Evolutionary conservation across 1,284 basidiomycete genomes (phyloP).

Genomic region (Thelephora terrestris): DNA sequence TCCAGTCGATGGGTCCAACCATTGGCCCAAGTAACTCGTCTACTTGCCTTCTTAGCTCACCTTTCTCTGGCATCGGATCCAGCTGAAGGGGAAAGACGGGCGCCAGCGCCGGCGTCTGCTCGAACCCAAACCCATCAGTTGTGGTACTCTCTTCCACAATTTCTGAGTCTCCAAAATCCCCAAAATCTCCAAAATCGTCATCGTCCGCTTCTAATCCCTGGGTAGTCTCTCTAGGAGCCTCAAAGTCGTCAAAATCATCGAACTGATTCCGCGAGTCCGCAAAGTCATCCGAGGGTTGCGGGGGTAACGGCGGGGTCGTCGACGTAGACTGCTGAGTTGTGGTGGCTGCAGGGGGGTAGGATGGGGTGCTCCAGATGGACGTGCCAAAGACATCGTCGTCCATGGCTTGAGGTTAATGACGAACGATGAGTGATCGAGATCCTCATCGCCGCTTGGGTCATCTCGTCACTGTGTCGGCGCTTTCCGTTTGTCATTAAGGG

Average conservation of each 20-base stretch:
- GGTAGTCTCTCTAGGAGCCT: constrained; percentile 37
- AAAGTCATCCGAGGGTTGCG: constrained; percentile 21
- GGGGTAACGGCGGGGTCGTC: constrained; percentile 13
- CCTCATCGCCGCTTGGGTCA: not conserved
- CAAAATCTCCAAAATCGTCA: constrained; percentile 81
- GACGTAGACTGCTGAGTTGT: constrained; percentile 14
- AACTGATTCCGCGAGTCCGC: constrained; percentile 34
- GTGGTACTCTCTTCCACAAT: constrained; percentile 18
- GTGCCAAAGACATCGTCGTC: constrained; percentile 67
- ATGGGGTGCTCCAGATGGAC: constrained; percentile 55
- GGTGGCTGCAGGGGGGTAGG: constrained; percentile 21
- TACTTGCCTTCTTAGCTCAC: constrained; percentile 51
- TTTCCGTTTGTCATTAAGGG: no score
- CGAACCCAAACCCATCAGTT: constrained; percentile 27
- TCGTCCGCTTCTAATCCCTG: constrained; percentile 34
- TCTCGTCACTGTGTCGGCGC: not conserved
- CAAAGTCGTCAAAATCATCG: constrained; percentile 62
- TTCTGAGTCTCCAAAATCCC: constrained; percentile 69
- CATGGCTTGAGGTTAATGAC: constrained; percentile 26
- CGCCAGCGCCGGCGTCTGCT: constrained; percentile 30
- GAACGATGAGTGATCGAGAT: not conserved
- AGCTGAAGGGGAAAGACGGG: constrained; percentile 48
- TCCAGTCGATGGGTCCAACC: constrained; percentile 42
- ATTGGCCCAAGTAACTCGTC: constrained; percentile 57
- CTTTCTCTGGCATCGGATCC: constrained; percentile 49